Evolutionary conservation across 176 grass and related monocot species (phyloP).

Genomic region (Pontederia crassipes): DNA sequence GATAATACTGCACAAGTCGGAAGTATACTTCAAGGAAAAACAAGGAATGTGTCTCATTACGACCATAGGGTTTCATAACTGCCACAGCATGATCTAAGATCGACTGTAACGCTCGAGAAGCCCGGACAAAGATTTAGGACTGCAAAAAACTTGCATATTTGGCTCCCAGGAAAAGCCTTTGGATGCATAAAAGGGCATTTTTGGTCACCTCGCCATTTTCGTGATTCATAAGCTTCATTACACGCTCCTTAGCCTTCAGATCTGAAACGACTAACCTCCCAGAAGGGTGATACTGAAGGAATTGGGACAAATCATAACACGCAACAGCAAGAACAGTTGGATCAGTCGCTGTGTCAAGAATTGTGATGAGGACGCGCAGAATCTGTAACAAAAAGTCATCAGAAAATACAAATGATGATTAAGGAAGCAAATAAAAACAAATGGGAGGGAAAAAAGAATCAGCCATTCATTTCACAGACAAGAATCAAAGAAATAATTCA

Average conservation of each 20-base stretch:
- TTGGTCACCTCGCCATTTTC: slow-evolving; percentile 82
- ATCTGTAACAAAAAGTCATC: slow-evolving; percentile 36
- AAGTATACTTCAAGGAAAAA: too few species aligned
- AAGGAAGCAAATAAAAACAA: too few species aligned
- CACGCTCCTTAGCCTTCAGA: slow-evolving; percentile 84
- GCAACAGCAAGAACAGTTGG: slow-evolving; percentile 75
- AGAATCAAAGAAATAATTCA: too few species aligned
- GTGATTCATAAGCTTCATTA: slow-evolving; percentile 94
- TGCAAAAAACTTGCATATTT: slow-evolving; percentile 91
- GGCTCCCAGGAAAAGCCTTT: slow-evolving; percentile 94
- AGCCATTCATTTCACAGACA: too few species aligned
- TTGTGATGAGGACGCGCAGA: slow-evolving; percentile 68
- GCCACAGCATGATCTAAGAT: slow-evolving; percentile 22
- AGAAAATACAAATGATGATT: too few species aligned
- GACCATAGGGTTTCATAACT: slow-evolving; percentile 20
- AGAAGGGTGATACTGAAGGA: slow-evolving; percentile 85
- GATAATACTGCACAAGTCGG: too few species aligned
- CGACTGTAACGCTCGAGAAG: slow-evolving; percentile 22
- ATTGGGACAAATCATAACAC: slow-evolving; percentile 91
- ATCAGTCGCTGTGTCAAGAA: slow-evolving; percentile 68
- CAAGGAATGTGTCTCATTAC: slow-evolving; percentile 4
- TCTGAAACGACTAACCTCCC: slow-evolving; percentile 58
- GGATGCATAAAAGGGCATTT: slow-evolving; percentile 64
- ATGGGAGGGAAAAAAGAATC: too few species aligned
- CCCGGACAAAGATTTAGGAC: slow-evolving; percentile 23